Conservation (phyloP, 2,329 filamentous ascomycete genomes). For the Calonectria naviculata region DNA sequence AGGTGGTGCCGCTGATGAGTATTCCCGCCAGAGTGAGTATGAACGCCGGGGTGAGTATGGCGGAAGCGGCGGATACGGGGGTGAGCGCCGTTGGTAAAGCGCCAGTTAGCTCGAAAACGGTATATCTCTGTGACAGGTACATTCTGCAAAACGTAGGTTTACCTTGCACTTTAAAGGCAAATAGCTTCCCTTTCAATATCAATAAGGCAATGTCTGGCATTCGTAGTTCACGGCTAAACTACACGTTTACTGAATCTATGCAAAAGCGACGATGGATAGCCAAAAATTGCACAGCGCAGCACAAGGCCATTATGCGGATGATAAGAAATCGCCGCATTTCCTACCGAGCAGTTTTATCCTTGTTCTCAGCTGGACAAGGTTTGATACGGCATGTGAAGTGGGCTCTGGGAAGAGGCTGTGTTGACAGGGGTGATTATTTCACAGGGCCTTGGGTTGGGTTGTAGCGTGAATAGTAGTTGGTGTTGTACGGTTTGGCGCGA, state of each 20-base stretch:
- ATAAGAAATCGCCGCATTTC: neutral
- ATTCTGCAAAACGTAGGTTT: neutral
- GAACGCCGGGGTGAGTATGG: slow-evolving; percentile 37
- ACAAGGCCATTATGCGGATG: neutral
- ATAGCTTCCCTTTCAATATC: neutral
- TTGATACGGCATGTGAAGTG: neutral
- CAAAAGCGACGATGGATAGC: too few species aligned
- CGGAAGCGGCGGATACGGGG: slow-evolving; percentile 42
- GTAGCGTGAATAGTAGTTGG: too few species aligned
- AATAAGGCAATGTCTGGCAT: neutral
- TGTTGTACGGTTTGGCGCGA: too few species aligned
- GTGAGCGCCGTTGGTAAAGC: slow-evolving; percentile 38
- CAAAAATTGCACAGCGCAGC: neutral
- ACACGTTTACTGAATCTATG: neutral
- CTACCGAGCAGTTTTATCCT: neutral
- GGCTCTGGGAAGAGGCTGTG: neutral
- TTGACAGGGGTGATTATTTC: neutral
- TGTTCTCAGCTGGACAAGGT: neutral
- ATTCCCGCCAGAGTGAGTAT: slow-evolving; percentile 12
- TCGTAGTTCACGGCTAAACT: too few species aligned
- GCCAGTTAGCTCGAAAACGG: neutral
- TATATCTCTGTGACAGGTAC: neutral
- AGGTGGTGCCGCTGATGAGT: slow-evolving; percentile 14
- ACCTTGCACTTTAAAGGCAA: neutral
- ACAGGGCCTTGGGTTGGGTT: neutral